phyloP scores from a whole-genome alignment of 164 flowering plant genomes.

The Warburgia ugandensis region DNA sequence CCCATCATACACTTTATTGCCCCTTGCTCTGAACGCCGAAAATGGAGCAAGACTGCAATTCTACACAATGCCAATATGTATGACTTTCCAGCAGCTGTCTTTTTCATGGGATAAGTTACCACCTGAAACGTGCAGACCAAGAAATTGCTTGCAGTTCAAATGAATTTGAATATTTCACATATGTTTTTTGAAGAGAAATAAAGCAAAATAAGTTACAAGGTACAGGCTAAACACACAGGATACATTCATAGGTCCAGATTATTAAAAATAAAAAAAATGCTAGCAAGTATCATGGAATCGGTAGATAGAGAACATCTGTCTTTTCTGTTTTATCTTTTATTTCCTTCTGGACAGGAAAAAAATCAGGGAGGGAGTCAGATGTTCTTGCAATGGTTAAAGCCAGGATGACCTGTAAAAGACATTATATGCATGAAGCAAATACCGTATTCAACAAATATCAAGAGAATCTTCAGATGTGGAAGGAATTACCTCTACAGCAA shows the following conservation, averaged over 20 bases:
- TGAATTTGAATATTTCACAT: not conserved
- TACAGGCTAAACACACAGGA: too few species aligned
- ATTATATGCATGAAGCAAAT: not conserved
- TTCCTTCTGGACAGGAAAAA: too few species aligned
- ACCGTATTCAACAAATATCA: not conserved
- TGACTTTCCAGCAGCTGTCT: slow-evolving; percentile 74
- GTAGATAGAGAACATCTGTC: too few species aligned
- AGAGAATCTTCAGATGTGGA: too few species aligned
- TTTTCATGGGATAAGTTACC: slow-evolving; percentile 49
- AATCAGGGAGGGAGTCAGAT: too few species aligned
- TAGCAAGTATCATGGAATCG: too few species aligned
- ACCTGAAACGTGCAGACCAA: slow-evolving; percentile 28
- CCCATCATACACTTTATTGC: slow-evolving; percentile 62
- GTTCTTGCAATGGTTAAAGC: too few species aligned
- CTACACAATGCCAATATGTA: slow-evolving; percentile 65
- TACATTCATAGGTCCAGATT: too few species aligned
- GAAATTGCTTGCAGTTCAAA: not conserved
- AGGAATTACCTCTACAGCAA: slow-evolving; percentile 68
- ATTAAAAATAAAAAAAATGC: too few species aligned
- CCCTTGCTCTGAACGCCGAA: slow-evolving; percentile 55
- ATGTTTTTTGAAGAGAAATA: too few species aligned
- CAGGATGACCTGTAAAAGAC: not conserved
- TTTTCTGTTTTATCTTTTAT: too few species aligned
- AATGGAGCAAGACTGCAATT: slow-evolving; percentile 48
- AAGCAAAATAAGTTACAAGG: too few species aligned